Evolutionary conservation across 495 filamentous ascomycete species (phyloP), one percentile per base, ranked within the genome.

Genomic region (Glonium stellatum): DNA sequence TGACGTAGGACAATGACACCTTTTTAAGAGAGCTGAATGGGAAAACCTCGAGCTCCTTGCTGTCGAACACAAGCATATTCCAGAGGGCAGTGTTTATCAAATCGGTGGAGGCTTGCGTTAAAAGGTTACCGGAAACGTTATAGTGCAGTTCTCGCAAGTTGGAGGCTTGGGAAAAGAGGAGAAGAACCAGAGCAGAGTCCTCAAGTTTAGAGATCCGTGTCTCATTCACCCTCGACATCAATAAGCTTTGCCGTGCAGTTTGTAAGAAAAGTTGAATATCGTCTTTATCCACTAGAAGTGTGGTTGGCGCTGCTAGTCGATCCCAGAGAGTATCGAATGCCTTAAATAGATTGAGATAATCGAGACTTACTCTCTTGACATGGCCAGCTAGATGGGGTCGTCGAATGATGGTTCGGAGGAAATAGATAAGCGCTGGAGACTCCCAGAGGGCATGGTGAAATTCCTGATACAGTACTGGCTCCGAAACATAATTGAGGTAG

Each of bases 21-120:
- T 48, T 48, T 15, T n/a, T 18, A 48, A 48, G 44, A 18, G 18
- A 19, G 44, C 44, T 48, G 44, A 48, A 48, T 48, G 44, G 44
- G 13, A 48, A n/a, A 48, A 15, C 1, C 44, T n/a, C 18, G 44
- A 48, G 44, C 15, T 12, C 9, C 13, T 9, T 9, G 6, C 18
- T n/a, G 44, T 9, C 15, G 13, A 9, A 48, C 9, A 18, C 44
- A 12, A 9, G 44, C 44, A 18, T 22, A 18, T 48, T 15, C 44
- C 22, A 18, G 13, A 19, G 44, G 18, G 18, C 44, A 48, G 22
- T 48, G 5, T 48, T 15, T 22, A 48, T 18, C 22, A 22, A 18
- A 9, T 48, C 9, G 44, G 44, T 48, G 44, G 18, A 48, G 9
- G 6, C 44, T 22, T 19, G 44, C 9, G 6, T 8, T 19, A 22